Conservation (phyloP, 2,329 filamentous ascomycete genomes). For the Ceratocystiopsis sp. region DNA sequence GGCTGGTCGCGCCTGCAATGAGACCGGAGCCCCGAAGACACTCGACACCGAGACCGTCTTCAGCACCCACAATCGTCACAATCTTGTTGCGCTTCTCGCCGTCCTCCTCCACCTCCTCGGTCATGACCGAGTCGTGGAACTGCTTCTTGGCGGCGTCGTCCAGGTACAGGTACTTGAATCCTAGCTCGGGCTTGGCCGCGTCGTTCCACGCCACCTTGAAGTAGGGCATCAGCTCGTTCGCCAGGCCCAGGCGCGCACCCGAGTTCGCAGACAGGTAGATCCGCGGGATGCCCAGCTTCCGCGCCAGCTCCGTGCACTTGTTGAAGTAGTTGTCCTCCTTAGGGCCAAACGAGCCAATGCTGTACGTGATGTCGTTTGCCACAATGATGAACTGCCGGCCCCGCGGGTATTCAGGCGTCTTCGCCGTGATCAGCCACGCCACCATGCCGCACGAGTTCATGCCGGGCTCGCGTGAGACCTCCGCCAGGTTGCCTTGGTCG, state of each 20-base stretch:
- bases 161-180: conserved; percentile 95
- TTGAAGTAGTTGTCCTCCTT: conserved; percentile 97
- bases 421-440: conserved; percentile 88
- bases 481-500: conserved; percentile 77
- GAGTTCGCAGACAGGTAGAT: conserved; percentile 99
- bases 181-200: conserved; percentile 57
- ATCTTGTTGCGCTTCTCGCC: conserved; percentile 90
- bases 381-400: conserved; percentile 90
- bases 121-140: conserved; percentile 77
- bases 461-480: conserved; percentile 87
- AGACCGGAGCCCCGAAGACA: conserved; percentile 93
- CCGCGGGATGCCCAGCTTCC: conserved; percentile 79
- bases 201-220: conserved; percentile 98
- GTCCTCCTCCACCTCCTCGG: conserved; percentile 69
- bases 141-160: conserved; percentile 72
- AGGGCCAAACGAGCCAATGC: conserved; percentile 94
- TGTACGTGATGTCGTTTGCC: conserved; percentile 98
- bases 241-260: conserved; percentile 90
- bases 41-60: conserved; percentile 94
- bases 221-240: conserved; percentile 90
- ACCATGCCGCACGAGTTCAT: conserved; percentile 98
- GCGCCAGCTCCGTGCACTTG: conserved; percentile 93
- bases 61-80: conserved; percentile 77
- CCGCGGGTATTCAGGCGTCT: conserved; percentile 85
- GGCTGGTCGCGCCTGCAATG: conserved; percentile 92